Percentiles rank a stretch among this genome's conserved stretches.
Evolutionary conservation across 2,329 filamentous ascomycete species (phyloP).

Genomic region (Immersiporthe knoxdaviesiana): DNA sequence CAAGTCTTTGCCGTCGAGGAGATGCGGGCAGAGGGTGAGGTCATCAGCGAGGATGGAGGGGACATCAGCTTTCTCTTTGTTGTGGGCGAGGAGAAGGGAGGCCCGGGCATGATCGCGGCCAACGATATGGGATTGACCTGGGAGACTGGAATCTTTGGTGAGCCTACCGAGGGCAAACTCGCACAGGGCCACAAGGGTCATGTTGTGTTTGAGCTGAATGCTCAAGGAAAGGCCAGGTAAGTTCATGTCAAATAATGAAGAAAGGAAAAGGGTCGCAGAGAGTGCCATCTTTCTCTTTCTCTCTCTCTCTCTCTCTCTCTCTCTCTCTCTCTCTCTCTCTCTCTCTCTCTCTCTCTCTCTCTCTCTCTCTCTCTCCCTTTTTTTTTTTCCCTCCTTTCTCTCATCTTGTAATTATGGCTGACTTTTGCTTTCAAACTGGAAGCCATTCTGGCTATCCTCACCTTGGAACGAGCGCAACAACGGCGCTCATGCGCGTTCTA

Average conservation of each 20-base stretch:
- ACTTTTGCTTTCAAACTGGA: neutral
- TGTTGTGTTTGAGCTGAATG: conserved; percentile 58
- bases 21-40: conserved; percentile 38
- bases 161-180: conserved; percentile 73
- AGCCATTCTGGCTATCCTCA: conserved; percentile 44
- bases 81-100: conserved; percentile 70
- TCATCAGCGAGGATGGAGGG: conserved; percentile 40
- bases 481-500: conserved; percentile 39
- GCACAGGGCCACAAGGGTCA: conserved; percentile 74
- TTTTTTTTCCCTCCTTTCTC: no score
- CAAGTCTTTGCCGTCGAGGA: conserved; percentile 58
- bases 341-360: no score
- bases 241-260: neutral
- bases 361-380: no score
- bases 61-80: conserved; percentile 54
- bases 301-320: no score
- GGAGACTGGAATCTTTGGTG: conserved; percentile 71
- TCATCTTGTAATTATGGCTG: neutral
- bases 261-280: no score
- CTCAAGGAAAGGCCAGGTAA: conserved; percentile 60
- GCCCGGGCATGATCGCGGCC: conserved; percentile 64
- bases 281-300: no score
- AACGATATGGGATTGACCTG: conserved; percentile 54
- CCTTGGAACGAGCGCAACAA: conserved; percentile 40
- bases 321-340: no score